These are phyloP conservation scores for Daldinia bambusicola DNA, from an alignment of 495 filamentous ascomycete genomes.

Conservation along the genomic window DNA sequence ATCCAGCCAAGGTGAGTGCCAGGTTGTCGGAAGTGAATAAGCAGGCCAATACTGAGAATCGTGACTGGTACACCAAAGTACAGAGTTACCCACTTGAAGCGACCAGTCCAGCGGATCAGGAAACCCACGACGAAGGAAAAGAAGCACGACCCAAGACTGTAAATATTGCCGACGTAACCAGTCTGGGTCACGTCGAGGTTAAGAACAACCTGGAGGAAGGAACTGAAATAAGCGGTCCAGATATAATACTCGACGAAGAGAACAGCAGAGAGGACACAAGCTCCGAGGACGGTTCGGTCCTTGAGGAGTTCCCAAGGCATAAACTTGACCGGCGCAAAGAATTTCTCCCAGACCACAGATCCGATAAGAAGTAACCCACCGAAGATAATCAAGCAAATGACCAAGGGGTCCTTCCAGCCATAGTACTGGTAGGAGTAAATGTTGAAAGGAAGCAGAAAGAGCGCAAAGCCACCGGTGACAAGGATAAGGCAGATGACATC, in stretches of 20 bases:
- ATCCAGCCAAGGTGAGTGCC: conserved; percentile 70
- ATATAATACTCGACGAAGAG: conserved; percentile 69
- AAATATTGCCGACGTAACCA: conserved; percentile 61
- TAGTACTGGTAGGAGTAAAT: conserved; percentile 60
- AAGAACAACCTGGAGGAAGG: conserved; percentile 71
- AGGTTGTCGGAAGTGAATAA: conserved; percentile 75
- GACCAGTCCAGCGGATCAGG: conserved; percentile 64
- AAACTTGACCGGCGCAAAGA: conserved; percentile 64
- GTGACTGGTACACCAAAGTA: conserved; percentile 70
- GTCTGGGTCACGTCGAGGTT: conserved; percentile 61
- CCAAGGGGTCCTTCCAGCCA: conserved; percentile 61
- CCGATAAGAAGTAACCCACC: conserved; percentile 63
- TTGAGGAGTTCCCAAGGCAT: conserved; percentile 66
- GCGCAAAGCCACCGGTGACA: conserved; percentile 64
- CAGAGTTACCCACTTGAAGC: conserved; percentile 64
- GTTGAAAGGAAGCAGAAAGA: conserved; percentile 72
- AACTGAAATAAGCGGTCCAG: conserved; percentile 68
- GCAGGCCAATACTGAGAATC: conserved; percentile 74
- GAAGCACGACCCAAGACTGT: conserved; percentile 61
- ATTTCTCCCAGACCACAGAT: conserved; percentile 68
- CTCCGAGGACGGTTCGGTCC: conserved; percentile 69
- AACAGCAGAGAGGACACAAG: conserved; percentile 61
- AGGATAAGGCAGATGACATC: conserved; percentile 66
- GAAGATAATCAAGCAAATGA: conserved; percentile 67
- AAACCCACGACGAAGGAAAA: conserved; percentile 66